These are phyloP conservation scores for Neurospora sp. DNA, from an alignment of 495 filamentous ascomycete genomes.

Conservation along the genomic window DNA sequence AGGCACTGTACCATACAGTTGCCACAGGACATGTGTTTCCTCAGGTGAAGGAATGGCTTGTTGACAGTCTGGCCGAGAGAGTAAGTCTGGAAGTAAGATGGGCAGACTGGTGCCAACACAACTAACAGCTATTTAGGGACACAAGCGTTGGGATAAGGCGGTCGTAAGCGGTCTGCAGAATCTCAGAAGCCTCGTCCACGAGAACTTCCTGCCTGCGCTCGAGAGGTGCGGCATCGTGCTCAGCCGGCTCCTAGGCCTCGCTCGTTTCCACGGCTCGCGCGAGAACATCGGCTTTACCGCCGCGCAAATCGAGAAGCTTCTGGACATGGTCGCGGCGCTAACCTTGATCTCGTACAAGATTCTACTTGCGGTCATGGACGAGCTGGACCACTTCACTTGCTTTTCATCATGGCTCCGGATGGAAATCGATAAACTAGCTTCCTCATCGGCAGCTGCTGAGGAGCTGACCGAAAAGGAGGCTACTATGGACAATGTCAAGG, in stretches of 20 bases:
- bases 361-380: constrained; percentile 59
- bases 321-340: constrained; percentile 67
- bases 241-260: constrained; percentile 75
- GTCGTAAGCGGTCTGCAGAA: constrained; percentile 65
- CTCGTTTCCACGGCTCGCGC: constrained; percentile 61
- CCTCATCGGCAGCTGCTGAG: constrained; percentile 31
- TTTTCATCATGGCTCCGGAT: constrained; percentile 82
- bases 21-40: constrained; percentile 74
- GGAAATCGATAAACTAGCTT: constrained; percentile 60
- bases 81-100: constrained; percentile 34
- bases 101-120: not conserved
- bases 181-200: constrained; percentile 67
- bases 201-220: constrained; percentile 78
- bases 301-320: constrained; percentile 38
- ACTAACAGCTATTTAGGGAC: constrained; percentile 45
- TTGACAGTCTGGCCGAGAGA: constrained; percentile 76
- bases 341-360: constrained; percentile 66
- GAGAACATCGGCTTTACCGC: constrained; percentile 52
- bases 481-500: constrained; percentile 42
- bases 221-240: constrained; percentile 77
- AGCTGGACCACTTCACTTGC: constrained; percentile 63
- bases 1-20: constrained; percentile 76
- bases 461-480: constrained; percentile 47
- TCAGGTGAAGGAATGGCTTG: constrained; percentile 74
- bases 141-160: constrained; percentile 92